phyloP scores from a whole-genome alignment of 306 rosid species.

The Oxytropis ochrocephala region DNA sequence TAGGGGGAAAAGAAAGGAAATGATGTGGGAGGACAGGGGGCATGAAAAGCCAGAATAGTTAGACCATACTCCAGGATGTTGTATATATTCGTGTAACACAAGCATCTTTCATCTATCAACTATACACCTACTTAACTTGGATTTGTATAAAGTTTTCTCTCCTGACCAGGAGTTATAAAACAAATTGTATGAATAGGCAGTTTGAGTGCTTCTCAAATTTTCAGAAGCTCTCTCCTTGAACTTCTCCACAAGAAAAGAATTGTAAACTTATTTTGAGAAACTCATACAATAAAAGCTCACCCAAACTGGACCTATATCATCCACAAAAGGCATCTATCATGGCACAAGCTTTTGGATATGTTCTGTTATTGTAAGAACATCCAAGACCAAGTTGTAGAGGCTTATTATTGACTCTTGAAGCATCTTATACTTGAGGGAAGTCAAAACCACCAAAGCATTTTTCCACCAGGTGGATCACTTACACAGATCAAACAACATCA shows the following conservation, averaged over 20 bases:
- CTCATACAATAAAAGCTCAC: neutral
- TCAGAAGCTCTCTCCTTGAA: neutral
- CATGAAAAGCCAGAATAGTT: neutral
- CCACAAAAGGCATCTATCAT: neutral
- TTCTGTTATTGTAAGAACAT: neutral
- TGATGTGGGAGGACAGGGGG: neutral
- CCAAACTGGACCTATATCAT: neutral
- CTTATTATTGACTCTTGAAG: neutral
- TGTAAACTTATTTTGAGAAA: neutral
- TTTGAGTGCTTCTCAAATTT: no score
- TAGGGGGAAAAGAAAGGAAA: neutral
- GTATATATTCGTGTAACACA: neutral
- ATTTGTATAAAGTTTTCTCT: conserved; percentile 3
- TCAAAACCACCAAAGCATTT: neutral
- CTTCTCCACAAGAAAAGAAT: neutral
- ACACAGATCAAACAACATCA: neutral
- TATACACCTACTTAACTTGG: neutral
- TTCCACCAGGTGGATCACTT: neutral
- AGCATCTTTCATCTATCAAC: neutral
- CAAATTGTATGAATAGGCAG: neutral
- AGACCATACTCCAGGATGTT: neutral
- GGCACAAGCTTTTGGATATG: neutral
- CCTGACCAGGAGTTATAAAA: neutral
- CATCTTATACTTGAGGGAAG: neutral
- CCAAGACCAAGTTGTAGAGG: neutral